phyloP scores from a whole-genome alignment of 371 early-diverging fungal species.

The Mucor sp. region DNA sequence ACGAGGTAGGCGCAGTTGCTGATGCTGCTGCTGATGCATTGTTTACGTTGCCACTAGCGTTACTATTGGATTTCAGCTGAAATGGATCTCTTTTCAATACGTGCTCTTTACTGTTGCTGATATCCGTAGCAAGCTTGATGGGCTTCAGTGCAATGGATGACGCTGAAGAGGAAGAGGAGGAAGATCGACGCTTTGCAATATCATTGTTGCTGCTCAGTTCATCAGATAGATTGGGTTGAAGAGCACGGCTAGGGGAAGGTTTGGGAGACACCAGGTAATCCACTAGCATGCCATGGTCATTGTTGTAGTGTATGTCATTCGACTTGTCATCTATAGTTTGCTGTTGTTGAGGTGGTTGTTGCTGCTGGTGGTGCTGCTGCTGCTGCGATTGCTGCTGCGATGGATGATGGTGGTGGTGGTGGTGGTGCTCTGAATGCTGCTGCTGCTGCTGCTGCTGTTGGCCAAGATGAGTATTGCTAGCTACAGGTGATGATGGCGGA shows the following conservation, averaged over 20 bases:
- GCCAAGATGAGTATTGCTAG: background rate
- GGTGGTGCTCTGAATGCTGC: background rate
- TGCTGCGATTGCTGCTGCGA: conserved; percentile 6
- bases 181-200: conserved; percentile 4
- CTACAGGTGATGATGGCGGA: conserved; percentile 17
- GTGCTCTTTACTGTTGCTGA: conserved; percentile 11
- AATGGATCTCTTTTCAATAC: conserved; percentile 6
- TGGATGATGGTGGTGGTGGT: background rate
- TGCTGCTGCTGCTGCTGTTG: conserved; percentile 13
- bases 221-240: background rate
- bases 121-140: conserved; percentile 11
- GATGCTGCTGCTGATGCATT: background rate
- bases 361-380: conserved; percentile 7
- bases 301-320: conserved; percentile 15
- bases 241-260: conserved; percentile 19
- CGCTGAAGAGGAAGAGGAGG: conserved; percentile 1
- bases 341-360: conserved; percentile 3
- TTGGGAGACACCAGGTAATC: conserved; percentile 25
- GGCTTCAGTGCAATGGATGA: conserved; percentile 5
- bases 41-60: background rate
- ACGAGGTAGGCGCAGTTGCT: conserved; percentile 3
- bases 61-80: conserved; percentile 2
- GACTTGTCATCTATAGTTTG: conserved; percentile 1
- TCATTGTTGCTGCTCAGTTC: background rate
- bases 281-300: conserved; percentile 7